Conservation (phyloP, 352 stramenopile species). For the Globisporangium alternatum region DNA sequence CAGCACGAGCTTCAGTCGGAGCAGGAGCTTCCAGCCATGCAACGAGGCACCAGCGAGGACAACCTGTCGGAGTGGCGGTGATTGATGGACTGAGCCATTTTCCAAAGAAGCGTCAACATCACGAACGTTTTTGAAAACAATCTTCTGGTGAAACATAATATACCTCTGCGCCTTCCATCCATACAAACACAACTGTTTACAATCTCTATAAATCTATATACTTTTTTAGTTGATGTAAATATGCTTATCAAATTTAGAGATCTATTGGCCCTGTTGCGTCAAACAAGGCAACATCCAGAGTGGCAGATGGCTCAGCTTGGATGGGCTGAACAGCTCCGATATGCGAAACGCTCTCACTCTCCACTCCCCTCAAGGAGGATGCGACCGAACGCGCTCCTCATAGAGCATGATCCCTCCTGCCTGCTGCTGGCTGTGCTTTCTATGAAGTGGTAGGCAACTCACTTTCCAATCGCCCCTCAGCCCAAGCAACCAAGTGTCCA, state of each 20-base stretch:
- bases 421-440: not conserved
- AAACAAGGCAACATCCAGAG: not conserved
- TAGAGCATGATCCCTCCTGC: not conserved
- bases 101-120: not conserved
- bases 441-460: not conserved
- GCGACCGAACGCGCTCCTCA: not conserved
- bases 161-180: not conserved
- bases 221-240: not conserved
- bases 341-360: conserved; percentile 7
- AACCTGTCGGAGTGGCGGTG: not conserved
- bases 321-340: not conserved
- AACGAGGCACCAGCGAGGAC: not conserved
- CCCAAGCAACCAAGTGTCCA: not conserved
- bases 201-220: not conserved
- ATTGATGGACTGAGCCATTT: conserved; percentile 1
- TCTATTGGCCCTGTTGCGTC: not conserved
- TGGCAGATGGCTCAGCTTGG: conserved; percentile 5
- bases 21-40: not conserved
- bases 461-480: conserved; percentile 5
- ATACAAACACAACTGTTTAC: not conserved
- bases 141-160: not conserved
- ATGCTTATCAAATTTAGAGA: too few species aligned
- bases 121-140: conserved; percentile 2
- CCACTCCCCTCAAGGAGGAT: not conserved
- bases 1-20: not conserved